Percentiles rank a stretch among this genome's conserved stretches.
Evolutionary conservation across 768 basidiomycete species (phyloP).

Genomic region (Pisolithus marmoratus): DNA sequence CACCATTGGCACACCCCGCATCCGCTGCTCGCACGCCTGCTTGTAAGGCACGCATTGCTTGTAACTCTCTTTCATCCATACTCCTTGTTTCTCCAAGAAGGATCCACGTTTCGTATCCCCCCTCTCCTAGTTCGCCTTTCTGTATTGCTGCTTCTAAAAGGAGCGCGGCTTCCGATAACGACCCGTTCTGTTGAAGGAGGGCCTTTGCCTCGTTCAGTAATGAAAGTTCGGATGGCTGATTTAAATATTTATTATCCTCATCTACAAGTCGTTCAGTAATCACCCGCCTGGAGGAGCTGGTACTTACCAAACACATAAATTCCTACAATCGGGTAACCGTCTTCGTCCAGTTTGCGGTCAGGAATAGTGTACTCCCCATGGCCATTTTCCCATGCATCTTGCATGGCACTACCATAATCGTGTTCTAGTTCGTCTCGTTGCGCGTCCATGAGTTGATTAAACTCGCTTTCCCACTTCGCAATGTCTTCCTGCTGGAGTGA

Average conservation of each 20-base stretch:
- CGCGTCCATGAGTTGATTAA: slow-evolving; percentile 68
- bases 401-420: slow-evolving; percentile 58
- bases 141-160: slow-evolving; percentile 90
- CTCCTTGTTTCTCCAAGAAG: slow-evolving; percentile 84
- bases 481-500: slow-evolving; percentile 59
- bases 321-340: slow-evolving; percentile 71
- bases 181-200: slow-evolving; percentile 73
- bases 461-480: slow-evolving; percentile 79
- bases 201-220: slow-evolving; percentile 66
- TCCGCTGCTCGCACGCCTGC: slow-evolving; percentile 69
- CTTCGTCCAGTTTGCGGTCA: slow-evolving; percentile 51
- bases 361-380: slow-evolving; percentile 36
- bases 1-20: slow-evolving; percentile 53
- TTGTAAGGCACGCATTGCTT: slow-evolving; percentile 71
- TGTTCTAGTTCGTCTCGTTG: slow-evolving; percentile 61
- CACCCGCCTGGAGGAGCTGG: neutral
- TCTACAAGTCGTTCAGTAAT: slow-evolving; percentile 39
- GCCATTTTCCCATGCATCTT: slow-evolving; percentile 57
- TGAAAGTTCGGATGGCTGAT: slow-evolving; percentile 43
- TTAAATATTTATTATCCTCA: slow-evolving; percentile 64
- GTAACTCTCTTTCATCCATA: slow-evolving; percentile 85
- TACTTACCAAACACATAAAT: slow-evolving; percentile 74
- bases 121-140: slow-evolving; percentile 71
- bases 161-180: slow-evolving; percentile 80
- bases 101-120: slow-evolving; percentile 88